Evolutionary conservation across 345 rosid genomes (phyloP).

Genomic region (Excoecaria cochinchinensis): DNA sequence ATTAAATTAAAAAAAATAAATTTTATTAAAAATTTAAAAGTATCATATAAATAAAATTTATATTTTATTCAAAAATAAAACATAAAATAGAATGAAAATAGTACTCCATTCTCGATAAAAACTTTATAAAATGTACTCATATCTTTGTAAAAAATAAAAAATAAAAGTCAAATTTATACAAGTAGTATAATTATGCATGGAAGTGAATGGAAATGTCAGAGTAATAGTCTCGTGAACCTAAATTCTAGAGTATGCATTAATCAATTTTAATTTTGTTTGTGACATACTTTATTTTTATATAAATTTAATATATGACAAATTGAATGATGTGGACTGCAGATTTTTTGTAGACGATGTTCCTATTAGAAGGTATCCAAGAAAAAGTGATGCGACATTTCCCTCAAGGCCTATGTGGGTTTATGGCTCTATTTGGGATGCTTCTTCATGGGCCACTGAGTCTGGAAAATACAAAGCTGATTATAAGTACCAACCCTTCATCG

Average conservation of each 20-base stretch:
- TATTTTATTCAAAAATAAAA: too few relatives aligned
- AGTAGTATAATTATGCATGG: neutral
- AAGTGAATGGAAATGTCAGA: neutral
- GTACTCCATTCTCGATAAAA: too few relatives aligned
- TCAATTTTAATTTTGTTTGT: neutral
- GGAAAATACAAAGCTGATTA: constrained; percentile 83
- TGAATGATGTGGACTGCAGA: constrained; percentile 35
- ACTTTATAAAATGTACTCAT: too few relatives aligned
- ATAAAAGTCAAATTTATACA: too few relatives aligned
- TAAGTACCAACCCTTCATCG: constrained; percentile 73
- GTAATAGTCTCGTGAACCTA: neutral
- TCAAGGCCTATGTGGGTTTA: constrained; percentile 74
- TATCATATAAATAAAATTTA: too few relatives aligned
- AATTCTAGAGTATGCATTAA: neutral
- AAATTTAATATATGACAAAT: too few relatives aligned
- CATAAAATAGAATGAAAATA: too few relatives aligned
- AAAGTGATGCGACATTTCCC: constrained; percentile 66
- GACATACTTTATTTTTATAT: neutral
- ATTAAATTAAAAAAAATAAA: too few relatives aligned
- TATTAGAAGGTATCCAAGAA: constrained; percentile 64
- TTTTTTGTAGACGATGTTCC: constrained; percentile 91
- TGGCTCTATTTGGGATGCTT: constrained; percentile 95
- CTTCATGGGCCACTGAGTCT: constrained; percentile 90
- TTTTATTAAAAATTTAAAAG: too few relatives aligned
- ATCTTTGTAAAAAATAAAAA: too few relatives aligned